These are phyloP conservation scores for Azolla pinnata DNA, from an alignment of 75 land plant genomes.

Conservation along the genomic window DNA sequence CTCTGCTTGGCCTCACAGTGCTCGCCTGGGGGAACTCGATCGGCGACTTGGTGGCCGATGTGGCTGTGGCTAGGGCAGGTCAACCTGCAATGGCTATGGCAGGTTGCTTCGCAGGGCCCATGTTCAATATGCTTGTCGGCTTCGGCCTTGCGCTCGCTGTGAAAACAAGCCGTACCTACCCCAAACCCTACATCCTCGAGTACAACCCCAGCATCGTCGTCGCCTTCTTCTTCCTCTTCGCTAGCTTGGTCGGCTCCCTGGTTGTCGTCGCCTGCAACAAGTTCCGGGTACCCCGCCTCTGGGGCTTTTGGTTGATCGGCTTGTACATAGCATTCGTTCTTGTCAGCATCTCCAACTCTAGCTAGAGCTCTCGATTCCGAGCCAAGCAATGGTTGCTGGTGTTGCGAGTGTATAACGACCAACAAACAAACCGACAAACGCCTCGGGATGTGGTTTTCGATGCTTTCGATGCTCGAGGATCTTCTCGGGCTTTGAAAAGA, in stretches of 20 bases:
- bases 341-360: conserved; percentile 24
- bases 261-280: conserved; percentile 57
- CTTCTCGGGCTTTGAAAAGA: not conserved
- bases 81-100: conserved; percentile 94
- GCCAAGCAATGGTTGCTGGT: not conserved
- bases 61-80: conserved; percentile 81
- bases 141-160: conserved; percentile 72
- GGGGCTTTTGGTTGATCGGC: conserved; percentile 83
- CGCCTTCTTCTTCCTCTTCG: conserved; percentile 75
- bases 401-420: not conserved
- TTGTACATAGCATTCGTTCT: conserved; percentile 54
- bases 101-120: conserved; percentile 97
- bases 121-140: conserved; percentile 97
- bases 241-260: conserved; percentile 76
- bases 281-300: conserved; percentile 68
- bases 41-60: conserved; percentile 95
- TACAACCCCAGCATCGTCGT: conserved; percentile 68
- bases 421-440: too few relatives aligned
- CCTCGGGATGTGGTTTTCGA: not conserved
- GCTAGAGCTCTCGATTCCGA: not conserved
- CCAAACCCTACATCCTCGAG: conserved; percentile 55
- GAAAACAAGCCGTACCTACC: conserved; percentile 45
- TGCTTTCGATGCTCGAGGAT: not conserved
- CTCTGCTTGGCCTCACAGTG: conserved; percentile 81
- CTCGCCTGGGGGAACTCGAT: conserved; percentile 99